Conservation (phyloP, 768 basidiomycete species). For the Lactarius hengduanensis region DNA sequence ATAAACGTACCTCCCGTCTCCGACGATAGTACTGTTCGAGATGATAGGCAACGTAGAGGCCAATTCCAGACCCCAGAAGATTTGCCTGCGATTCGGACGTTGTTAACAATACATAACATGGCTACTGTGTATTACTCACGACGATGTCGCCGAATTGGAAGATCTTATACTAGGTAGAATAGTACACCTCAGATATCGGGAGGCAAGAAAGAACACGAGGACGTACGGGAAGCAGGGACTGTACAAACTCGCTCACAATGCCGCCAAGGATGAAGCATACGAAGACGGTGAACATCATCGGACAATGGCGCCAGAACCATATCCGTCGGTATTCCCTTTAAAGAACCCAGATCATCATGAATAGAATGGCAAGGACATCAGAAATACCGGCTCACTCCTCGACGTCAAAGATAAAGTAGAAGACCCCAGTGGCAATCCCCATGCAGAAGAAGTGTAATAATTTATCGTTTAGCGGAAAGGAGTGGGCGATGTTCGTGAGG, state of each 20-base stretch:
- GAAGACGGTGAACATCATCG: slow-evolving; percentile 63
- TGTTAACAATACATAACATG: background rate
- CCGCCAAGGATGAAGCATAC: slow-evolving; percentile 80
- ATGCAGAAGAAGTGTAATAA: slow-evolving; percentile 79
- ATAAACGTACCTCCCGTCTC: slow-evolving; percentile 62
- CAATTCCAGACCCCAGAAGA: slow-evolving; percentile 66
- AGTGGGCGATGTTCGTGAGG: slow-evolving; percentile 65
- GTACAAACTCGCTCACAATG: slow-evolving; percentile 77
- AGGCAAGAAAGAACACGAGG: background rate
- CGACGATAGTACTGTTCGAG: slow-evolving; percentile 75
- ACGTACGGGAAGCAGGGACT: slow-evolving; percentile 69
- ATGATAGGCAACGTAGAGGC: slow-evolving; percentile 63
- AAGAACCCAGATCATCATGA: slow-evolving; percentile 4
- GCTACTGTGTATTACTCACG: slow-evolving; percentile 42
- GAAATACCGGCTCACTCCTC: slow-evolving; percentile 63
- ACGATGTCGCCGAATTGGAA: slow-evolving; percentile 73
- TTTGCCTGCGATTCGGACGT: slow-evolving; percentile 56
- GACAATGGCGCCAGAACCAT: slow-evolving; percentile 83
- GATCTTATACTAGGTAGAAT: slow-evolving; percentile 52
- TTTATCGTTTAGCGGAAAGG: slow-evolving; percentile 75
- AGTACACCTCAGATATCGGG: background rate
- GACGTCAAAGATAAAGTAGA: slow-evolving; percentile 86
- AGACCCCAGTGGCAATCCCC: slow-evolving; percentile 68
- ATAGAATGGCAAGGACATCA: slow-evolving; percentile 7
- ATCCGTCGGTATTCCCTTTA: slow-evolving; percentile 70